Evolutionary conservation across 2,329 filamentous ascomycete species (phyloP).

Genomic region (Zopfia rhizophila): DNA sequence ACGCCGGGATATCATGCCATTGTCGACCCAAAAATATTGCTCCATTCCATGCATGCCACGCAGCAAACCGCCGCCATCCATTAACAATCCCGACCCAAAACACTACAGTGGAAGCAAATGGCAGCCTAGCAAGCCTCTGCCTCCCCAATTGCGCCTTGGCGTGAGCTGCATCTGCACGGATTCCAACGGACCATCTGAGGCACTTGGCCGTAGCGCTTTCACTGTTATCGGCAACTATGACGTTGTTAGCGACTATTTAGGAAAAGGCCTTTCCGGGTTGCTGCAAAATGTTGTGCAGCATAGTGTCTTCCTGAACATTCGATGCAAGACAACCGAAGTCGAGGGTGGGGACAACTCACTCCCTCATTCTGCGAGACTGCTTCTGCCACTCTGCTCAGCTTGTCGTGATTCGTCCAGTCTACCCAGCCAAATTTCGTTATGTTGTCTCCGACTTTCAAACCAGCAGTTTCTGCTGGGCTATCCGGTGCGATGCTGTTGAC

Average conservation of each 20-base stretch:
- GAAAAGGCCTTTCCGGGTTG: not conserved
- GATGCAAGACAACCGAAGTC: conserved; percentile 16
- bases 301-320: conserved; percentile 17
- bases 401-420: conserved; percentile 85
- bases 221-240: conserved; percentile 75
- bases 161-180: conserved; percentile 77
- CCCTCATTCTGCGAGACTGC: conserved; percentile 90
- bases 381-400: conserved; percentile 85
- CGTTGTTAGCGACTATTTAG: conserved; percentile 34
- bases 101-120: conserved; percentile 82
- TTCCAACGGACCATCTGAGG: conserved; percentile 45
- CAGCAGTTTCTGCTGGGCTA: conserved; percentile 85
- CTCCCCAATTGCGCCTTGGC: conserved; percentile 87
- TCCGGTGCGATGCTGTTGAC: conserved; percentile 83
- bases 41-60: conserved; percentile 47
- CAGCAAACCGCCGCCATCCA: conserved; percentile 36
- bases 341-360: conserved; percentile 65
- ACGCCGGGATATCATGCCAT: conserved; percentile 49
- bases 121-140: conserved; percentile 87
- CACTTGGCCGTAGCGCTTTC: conserved; percentile 65
- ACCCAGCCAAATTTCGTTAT: conserved; percentile 88
- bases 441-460: conserved; percentile 81
- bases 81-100: conserved; percentile 1
- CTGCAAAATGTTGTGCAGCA: conserved; percentile 22
- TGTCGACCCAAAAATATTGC: conserved; percentile 32